A percentile compares a stretch with the other conserved stretches of the same genome.
Conservation (phyloP, 2,329 filamentous ascomycete genomes). For the Trichoderma sp. region DNA sequence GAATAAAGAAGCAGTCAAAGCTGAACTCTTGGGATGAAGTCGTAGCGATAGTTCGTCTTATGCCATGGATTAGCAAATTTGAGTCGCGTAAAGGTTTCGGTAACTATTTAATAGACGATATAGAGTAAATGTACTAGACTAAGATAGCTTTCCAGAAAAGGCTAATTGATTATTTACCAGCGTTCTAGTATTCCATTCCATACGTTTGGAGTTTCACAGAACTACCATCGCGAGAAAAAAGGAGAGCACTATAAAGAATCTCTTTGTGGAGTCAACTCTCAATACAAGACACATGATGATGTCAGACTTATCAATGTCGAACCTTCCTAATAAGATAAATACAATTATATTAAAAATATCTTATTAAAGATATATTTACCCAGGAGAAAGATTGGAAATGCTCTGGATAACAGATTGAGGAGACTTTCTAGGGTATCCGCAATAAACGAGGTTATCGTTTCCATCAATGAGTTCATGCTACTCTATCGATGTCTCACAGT, state of each 20-base stretch:
- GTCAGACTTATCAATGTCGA: too few species aligned
- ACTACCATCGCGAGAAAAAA: not conserved
- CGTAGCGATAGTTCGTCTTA: not conserved
- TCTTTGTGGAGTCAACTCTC: not conserved
- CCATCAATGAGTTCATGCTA: not conserved
- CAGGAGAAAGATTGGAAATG: not conserved
- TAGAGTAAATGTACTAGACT: not conserved
- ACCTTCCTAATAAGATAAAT: too few species aligned
- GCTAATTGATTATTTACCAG: too few species aligned
- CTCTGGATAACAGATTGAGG: not conserved
- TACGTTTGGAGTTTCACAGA: not conserved
- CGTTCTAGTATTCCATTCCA: fast-evolving
- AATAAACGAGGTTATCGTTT: not conserved
- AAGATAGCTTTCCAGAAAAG: not conserved
- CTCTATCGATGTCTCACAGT: not conserved
- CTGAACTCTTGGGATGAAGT: not conserved
- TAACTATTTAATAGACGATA: not conserved
- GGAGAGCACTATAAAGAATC: not conserved
- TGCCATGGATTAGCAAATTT: not conserved
- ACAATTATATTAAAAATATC: too few species aligned
- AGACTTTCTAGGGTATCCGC: not conserved
- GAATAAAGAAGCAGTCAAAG: not conserved
- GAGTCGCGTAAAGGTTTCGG: not conserved
- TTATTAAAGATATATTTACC: not conserved
- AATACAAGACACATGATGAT: too few species aligned